These are phyloP conservation scores for Arthroderma uncinatum DNA, from an alignment of 2,329 filamentous ascomycete species.

Conservation along the genomic window DNA sequence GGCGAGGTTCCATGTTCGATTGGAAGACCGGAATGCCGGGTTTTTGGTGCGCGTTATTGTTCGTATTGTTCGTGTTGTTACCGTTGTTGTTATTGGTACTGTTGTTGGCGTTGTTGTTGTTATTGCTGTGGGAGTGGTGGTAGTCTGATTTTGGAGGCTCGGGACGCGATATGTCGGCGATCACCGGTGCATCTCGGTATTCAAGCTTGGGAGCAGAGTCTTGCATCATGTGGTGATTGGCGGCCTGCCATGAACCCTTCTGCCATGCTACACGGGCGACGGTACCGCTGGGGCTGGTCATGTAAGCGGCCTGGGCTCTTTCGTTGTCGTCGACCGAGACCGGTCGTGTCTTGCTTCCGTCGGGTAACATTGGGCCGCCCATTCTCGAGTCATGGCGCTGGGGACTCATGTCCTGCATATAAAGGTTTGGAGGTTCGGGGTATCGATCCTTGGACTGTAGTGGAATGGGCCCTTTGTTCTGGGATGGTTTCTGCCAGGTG, in stretches of 20 bases:
- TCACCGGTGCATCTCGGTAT: slow-evolving; percentile 29
- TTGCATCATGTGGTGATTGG: slow-evolving; percentile 26
- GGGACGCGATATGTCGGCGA: slow-evolving; percentile 31
- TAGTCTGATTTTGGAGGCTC: slow-evolving; percentile 31
- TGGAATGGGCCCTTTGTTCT: slow-evolving; percentile 56
- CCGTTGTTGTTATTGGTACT: background rate
- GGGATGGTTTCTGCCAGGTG: slow-evolving; percentile 66
- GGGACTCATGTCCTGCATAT: slow-evolving; percentile 28
- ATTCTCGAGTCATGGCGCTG: slow-evolving; percentile 32
- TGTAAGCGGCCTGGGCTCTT: slow-evolving; percentile 30
- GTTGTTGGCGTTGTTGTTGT: slow-evolving; percentile 10
- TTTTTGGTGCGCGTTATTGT: slow-evolving; percentile 27
- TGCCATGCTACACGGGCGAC: slow-evolving; percentile 30
- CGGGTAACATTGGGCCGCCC: slow-evolving; percentile 20
- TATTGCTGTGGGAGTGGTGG: slow-evolving; percentile 25
- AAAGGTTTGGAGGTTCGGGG: slow-evolving; percentile 27
- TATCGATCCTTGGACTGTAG: slow-evolving; percentile 71
- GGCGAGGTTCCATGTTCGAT: slow-evolving; percentile 28
- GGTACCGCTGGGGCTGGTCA: slow-evolving; percentile 30
- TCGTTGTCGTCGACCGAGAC: slow-evolving; percentile 39
- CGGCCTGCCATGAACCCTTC: slow-evolving; percentile 30
- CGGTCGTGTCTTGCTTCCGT: slow-evolving; percentile 38
- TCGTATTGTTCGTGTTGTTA: slow-evolving; percentile 29
- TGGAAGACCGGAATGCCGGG: slow-evolving; percentile 30
- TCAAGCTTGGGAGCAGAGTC: slow-evolving; percentile 32